Percentiles rank a stretch among this genome's conserved stretches.
These are phyloP conservation scores for Botrytis pseudocinerea DNA, from an alignment of 2,329 filamentous ascomycete species.

Conservation along the genomic window DNA sequence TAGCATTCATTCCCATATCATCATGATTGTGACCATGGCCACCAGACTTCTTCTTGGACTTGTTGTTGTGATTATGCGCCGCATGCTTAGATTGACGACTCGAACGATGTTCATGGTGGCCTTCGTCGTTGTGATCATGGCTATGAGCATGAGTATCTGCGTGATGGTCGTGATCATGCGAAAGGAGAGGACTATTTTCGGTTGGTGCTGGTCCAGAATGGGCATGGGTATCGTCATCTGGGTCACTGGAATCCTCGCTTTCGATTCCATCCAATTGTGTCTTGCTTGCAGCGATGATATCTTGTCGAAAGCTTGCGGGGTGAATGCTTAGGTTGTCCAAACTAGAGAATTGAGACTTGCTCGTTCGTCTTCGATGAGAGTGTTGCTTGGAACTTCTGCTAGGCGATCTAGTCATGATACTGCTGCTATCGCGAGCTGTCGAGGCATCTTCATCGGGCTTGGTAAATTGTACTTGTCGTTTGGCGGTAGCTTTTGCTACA, in stretches of 20 bases:
- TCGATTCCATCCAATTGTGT: constrained; percentile 60
- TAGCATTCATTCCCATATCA: constrained; percentile 93
- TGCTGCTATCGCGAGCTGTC: constrained; percentile 30
- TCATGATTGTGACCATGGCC: constrained; percentile 75
- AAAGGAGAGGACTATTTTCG: constrained; percentile 36
- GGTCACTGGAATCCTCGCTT: constrained; percentile 52
- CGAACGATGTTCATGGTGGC: constrained; percentile 24
- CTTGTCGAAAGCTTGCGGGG: constrained; percentile 85
- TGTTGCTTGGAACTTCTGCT: constrained; percentile 30
- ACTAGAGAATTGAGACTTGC: constrained; percentile 58
- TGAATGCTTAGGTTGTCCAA: constrained; percentile 77
- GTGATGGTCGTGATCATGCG: constrained; percentile 11
- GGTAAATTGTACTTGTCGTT: constrained; percentile 34
- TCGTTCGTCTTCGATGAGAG: constrained; percentile 36
- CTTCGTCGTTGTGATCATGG: constrained; percentile 29
- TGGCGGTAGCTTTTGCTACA: constrained; percentile 48
- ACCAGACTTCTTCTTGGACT: constrained; percentile 64
- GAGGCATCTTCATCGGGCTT: constrained; percentile 36
- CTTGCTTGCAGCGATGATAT: constrained; percentile 83
- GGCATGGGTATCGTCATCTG: constrained; percentile 39
- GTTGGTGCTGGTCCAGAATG: constrained; percentile 43
- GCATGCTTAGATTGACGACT: constrained; percentile 52
- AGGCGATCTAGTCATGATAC: constrained; percentile 27
- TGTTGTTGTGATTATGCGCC: constrained; percentile 73
- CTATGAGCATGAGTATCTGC: neutral